Conservation (phyloP, 208 protist species). For the Crithidia acanthocephali region DNA sequence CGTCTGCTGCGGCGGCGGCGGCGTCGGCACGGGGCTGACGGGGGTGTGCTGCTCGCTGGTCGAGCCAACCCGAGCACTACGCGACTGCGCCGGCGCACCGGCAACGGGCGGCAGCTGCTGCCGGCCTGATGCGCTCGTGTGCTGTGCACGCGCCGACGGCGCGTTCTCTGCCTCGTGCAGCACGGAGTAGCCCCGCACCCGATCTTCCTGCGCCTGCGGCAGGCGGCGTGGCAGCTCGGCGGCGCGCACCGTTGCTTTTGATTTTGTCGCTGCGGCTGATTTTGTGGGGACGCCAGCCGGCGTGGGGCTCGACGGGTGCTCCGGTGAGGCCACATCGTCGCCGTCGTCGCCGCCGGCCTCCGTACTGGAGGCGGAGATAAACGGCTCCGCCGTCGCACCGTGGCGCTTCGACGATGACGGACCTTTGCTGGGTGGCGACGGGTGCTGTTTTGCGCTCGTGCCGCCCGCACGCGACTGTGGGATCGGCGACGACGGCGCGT, state of each 20-base stretch:
- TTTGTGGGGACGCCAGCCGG: background rate
- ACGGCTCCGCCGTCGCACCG: background rate
- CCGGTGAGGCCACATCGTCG: background rate
- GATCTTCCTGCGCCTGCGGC: background rate
- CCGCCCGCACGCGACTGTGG: background rate
- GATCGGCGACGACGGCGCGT: background rate
- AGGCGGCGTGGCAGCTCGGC: background rate
- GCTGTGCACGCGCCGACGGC: no score
- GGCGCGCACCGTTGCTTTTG: background rate
- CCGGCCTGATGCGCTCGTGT: no score
- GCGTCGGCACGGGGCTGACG: background rate
- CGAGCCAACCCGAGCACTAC: no score
- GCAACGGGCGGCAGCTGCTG: no score
- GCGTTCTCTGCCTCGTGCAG: background rate
- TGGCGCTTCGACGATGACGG: no score
- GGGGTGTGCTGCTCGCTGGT: no score
- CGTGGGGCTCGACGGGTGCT: background rate
- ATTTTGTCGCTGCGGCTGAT: background rate
- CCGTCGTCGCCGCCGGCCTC: background rate
- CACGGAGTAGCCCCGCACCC: slow-evolving; percentile 13
- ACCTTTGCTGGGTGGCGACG: no score
- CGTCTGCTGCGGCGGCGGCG: background rate
- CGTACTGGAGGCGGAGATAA: slow-evolving; percentile 1
- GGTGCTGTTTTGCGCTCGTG: no score
- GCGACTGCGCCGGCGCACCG: no score